Evolutionary conservation across 2,329 filamentous ascomycete species (phyloP).

Genomic region (Aspergillus udagawae): DNA sequence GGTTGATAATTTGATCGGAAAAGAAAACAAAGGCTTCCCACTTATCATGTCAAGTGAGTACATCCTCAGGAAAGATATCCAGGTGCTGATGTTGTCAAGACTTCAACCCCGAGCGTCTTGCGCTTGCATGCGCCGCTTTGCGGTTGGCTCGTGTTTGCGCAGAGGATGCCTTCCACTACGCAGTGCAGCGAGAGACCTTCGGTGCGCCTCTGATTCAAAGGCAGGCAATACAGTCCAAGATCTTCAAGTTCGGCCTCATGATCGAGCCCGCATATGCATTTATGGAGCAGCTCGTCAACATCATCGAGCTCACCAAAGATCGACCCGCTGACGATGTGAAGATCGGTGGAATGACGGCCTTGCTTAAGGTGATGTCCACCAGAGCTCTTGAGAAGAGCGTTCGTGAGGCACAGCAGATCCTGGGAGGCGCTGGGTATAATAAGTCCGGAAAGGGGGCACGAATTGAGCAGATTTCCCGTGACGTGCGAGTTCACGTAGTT

Average conservation of each 20-base stretch:
- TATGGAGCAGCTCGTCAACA: conserved; percentile 58
- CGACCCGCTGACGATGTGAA: conserved; percentile 37
- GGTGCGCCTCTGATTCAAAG: conserved; percentile 55
- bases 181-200: conserved; percentile 61
- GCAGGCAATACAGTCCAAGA: conserved; percentile 58
- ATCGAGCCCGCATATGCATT: conserved; percentile 61
- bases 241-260: conserved; percentile 55
- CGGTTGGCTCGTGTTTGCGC: conserved; percentile 60
- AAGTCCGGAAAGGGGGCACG: conserved; percentile 47
- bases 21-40: conserved; percentile 66
- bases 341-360: conserved; percentile 50
- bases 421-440: conserved; percentile 52
- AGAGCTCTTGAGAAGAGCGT: conserved; percentile 51
- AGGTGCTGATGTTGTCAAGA: conserved; percentile 32
- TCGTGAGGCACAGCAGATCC: conserved; percentile 54
- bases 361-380: conserved; percentile 51
- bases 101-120: conserved; percentile 72
- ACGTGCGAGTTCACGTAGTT: conserved; percentile 46
- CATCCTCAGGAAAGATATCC: not conserved
- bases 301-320: conserved; percentile 44
- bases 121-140: conserved; percentile 61
- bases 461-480: conserved; percentile 52
- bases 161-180: conserved; percentile 58
- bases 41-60: conserved; percentile 64
- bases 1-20: conserved; percentile 63